A percentile compares a stretch with the other conserved stretches of the same genome.
Evolutionary conservation across 495 filamentous ascomycete genomes (phyloP).

Genomic region (Neurospora tetrasperma): DNA sequence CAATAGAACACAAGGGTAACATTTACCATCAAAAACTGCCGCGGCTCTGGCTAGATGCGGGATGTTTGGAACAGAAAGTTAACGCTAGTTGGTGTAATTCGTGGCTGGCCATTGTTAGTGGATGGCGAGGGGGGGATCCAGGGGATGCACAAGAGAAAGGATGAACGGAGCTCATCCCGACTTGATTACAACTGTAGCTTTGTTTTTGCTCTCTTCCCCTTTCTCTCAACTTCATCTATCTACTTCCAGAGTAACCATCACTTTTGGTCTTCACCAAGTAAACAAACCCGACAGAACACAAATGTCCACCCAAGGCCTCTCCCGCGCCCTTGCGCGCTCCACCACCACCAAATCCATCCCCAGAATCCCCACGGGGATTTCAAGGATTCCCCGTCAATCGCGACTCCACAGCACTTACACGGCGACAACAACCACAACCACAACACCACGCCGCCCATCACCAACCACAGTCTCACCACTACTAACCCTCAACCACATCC

Average conservation of each 20-base stretch:
- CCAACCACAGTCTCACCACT: background rate
- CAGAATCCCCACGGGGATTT: background rate
- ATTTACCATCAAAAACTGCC: background rate
- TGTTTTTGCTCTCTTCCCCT: background rate
- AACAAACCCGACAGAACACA: background rate
- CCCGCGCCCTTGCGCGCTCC: slow-evolving; percentile 24
- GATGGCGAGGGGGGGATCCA: background rate
- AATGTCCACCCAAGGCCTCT: slow-evolving; percentile 22
- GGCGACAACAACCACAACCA: slow-evolving; percentile 1
- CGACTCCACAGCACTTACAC: slow-evolving; percentile 4
- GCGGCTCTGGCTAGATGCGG: background rate
- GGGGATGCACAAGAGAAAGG: background rate
- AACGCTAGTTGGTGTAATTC: background rate
- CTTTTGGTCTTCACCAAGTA: background rate
- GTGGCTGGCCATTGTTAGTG: background rate
- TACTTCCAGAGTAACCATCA: too few relatives aligned
- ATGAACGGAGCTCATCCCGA: background rate
- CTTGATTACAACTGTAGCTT: background rate
- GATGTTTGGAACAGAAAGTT: background rate
- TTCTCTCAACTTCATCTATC: background rate
- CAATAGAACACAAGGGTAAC: background rate
- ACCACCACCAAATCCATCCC: slow-evolving; percentile 1
- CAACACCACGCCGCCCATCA: slow-evolving; percentile 5
- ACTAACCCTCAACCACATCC: too few relatives aligned
- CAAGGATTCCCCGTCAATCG: slow-evolving; percentile 5